Conservation (phyloP, 2,329 filamentous ascomycete species). For the Fusarium longipes region DNA sequence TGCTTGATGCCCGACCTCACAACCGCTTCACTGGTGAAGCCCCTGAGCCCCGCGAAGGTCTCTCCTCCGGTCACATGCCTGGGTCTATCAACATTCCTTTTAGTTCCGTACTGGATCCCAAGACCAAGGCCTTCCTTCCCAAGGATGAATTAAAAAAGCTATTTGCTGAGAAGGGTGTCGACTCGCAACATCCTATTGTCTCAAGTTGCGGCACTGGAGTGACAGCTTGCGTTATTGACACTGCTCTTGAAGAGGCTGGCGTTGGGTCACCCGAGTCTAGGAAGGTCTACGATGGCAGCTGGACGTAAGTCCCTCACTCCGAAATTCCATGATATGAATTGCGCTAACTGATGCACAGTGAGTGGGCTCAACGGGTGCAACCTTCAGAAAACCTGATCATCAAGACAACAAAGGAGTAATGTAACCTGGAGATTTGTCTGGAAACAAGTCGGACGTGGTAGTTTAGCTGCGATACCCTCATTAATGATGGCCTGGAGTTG, state of each 20-base stretch:
- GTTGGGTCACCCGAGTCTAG: conserved; percentile 75
- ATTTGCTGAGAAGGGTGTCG: conserved; percentile 82
- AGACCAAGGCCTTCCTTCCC: conserved; percentile 83
- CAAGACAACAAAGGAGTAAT: conserved; percentile 57
- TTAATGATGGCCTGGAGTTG: conserved; percentile 45
- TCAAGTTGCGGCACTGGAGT: conserved; percentile 94
- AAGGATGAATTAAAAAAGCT: conserved; percentile 77
- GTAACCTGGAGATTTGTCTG: conserved; percentile 19
- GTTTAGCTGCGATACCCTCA: conserved; percentile 48
- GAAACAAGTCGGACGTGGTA: conserved; percentile 34
- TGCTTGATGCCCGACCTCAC: conserved; percentile 84
- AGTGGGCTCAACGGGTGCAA: conserved; percentile 75
- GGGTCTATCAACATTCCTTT: conserved; percentile 87
- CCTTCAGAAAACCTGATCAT: conserved; percentile 71
- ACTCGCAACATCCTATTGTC: conserved; percentile 83
- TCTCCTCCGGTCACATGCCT: conserved; percentile 93
- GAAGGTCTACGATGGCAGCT: conserved; percentile 93
- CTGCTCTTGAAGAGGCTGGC: conserved; percentile 82
- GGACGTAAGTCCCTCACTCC: conserved; percentile 78
- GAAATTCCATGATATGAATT: neutral
- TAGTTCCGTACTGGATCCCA: conserved; percentile 80
- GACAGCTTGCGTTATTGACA: conserved; percentile 90
- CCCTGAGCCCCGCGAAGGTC: conserved; percentile 85
- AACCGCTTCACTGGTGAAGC: conserved; percentile 86
- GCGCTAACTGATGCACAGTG: conserved; percentile 57